Evolutionary conservation across 192 early-diverging fungal species (phyloP), one percentile per base, ranked within the genome.

Genomic region (Coemansia sp.): DNA sequence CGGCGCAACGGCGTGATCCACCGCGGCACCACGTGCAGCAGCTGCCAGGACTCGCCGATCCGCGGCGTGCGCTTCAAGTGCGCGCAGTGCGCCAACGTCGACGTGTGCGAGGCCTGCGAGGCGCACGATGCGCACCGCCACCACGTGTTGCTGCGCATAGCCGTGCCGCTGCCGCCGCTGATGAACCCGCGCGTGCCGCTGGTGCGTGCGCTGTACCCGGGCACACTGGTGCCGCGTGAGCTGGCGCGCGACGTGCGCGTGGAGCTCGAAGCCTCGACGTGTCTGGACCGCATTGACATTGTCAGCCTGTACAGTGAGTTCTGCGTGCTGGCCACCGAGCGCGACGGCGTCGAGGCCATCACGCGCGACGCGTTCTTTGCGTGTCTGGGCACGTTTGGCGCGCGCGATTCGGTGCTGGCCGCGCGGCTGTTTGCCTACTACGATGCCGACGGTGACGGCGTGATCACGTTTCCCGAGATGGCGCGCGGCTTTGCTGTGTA

Each of bases 91-190:
- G 81, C 89, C 35, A 90, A 94, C 49, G 90, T 83, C 57, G 96
- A 98, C 77, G 66, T 98, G 11, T 98, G 96, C 67, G 89, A 92
- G 52, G 63, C 79, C 3, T 98, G 96, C 70, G 95, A 98, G 62
- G 88, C 88, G 4, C 84, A 91, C 30, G 70, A 80, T 26, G 79
- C 79, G 1, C 95, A 98, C 61, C 71, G 78, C 20, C 89, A 92
- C 11, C 95, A 98, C 48, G 78, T 89, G 2, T 87, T 96, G 71
- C 75, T 95, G 36, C 94, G 97, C 56, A 92, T 98, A 41, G 58
- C 87, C 5, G 85, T 98, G 53, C 91, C 95, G 1, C 81, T 95
- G 22, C 92, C 95, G 27, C 89, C 92, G n/a, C 76, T 95, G 23
- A 83, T 87, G 45, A 94, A 92, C 62, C 80, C 87, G 20, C 67